Conservation (phyloP, 139 green algal species). For the Spirogloea muscicola region DNA sequence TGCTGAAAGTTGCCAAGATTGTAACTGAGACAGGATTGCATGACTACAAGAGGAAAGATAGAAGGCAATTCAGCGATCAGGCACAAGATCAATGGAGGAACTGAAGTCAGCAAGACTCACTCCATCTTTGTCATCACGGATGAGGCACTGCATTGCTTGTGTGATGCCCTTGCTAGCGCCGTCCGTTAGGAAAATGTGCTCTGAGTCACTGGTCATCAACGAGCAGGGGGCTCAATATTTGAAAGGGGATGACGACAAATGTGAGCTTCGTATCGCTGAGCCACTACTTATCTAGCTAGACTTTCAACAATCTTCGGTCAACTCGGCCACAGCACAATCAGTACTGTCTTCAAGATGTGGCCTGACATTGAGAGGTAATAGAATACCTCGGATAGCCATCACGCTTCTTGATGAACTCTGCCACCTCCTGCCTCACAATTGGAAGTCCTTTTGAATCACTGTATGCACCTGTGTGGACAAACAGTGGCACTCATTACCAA, state of each 20-base stretch:
- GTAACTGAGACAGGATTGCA: too few relatives aligned
- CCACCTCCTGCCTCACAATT: constrained; percentile 68
- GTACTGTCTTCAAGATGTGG: too few relatives aligned
- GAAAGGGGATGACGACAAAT: too few relatives aligned
- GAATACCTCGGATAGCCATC: constrained; percentile 60
- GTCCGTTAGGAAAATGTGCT: constrained; percentile 84
- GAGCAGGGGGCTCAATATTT: too few relatives aligned
- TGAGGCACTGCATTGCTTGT: constrained; percentile 45
- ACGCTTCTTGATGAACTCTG: constrained; percentile 67
- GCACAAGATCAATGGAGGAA: not conserved
- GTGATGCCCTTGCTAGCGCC: constrained; percentile 68
- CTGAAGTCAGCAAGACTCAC: constrained; percentile 1
- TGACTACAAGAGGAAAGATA: not conserved
- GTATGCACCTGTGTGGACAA: constrained; percentile 91
- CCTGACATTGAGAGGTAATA: too few relatives aligned
- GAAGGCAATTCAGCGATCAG: not conserved
- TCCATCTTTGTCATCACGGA: constrained; percentile 43
- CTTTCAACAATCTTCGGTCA: too few relatives aligned
- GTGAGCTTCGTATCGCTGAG: too few relatives aligned
- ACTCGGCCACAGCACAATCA: too few relatives aligned
- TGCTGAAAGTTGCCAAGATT: too few relatives aligned
- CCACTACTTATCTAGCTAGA: too few relatives aligned
- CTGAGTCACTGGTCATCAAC: constrained; percentile 58
- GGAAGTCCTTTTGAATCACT: constrained; percentile 71
- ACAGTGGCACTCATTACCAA: too few relatives aligned